phyloP scores from a whole-genome alignment of 768 basidiomycete species.

The Lactarius deliciosus region DNA sequence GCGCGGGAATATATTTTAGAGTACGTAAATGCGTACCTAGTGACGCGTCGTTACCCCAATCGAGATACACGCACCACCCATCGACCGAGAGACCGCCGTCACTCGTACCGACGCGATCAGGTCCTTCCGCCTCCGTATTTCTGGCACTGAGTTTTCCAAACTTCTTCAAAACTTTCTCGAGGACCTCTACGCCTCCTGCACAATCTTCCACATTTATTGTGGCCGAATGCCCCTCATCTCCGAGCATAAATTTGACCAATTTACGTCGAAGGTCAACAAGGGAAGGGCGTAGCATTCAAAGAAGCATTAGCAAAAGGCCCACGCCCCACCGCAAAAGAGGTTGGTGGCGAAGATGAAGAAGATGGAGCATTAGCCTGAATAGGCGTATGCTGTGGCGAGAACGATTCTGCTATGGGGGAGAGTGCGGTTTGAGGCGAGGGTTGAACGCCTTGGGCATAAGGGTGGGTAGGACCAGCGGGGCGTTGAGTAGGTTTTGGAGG shows the following conservation, averaged over 20 bases:
- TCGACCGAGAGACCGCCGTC: constrained; percentile 80
- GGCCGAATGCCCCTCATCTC: constrained; percentile 72
- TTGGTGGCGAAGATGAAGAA: constrained; percentile 31
- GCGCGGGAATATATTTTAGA: constrained; percentile 9
- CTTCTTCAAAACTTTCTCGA: constrained; percentile 88
- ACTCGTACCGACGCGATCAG: constrained; percentile 61
- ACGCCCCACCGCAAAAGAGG: constrained; percentile 54
- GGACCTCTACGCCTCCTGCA: constrained; percentile 77
- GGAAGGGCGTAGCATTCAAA: constrained; percentile 49
- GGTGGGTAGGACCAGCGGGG: constrained; percentile 43
- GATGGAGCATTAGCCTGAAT: constrained; percentile 50
- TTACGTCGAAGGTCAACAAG: constrained; percentile 81
- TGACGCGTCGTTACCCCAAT: constrained; percentile 52
- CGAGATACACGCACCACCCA: constrained; percentile 86
- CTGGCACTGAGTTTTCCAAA: constrained; percentile 65
- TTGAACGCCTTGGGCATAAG: constrained; percentile 62
- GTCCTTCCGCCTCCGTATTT: constrained; percentile 43
- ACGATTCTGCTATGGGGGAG: constrained; percentile 74
- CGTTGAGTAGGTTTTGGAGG: constrained; percentile 40
- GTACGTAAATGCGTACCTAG: constrained; percentile 44
- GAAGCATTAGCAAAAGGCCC: constrained; percentile 56
- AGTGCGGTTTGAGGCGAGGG: constrained; percentile 44
- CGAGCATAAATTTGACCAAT: constrained; percentile 83
- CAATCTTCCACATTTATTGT: constrained; percentile 83
- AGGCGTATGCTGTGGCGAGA: constrained; percentile 38